Evolutionary conservation across 805 yeast species (phyloP).

Genomic region (Lipomyces yamanashiensis): DNA sequence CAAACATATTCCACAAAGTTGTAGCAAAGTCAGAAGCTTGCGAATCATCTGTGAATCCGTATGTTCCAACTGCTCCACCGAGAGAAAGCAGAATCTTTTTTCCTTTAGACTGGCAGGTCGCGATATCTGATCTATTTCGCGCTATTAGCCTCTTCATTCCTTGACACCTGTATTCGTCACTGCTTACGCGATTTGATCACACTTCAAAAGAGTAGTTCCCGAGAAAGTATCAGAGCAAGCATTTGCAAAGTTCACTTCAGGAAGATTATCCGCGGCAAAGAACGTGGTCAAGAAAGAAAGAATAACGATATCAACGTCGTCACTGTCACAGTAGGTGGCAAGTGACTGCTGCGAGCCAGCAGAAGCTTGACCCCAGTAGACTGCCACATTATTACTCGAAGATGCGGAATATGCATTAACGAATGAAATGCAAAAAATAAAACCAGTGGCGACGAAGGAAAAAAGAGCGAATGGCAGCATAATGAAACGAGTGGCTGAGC

Average conservation of each 20-base stretch:
- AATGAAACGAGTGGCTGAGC: background rate
- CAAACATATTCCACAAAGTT: slow-evolving; percentile 59
- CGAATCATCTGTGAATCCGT: slow-evolving; percentile 56
- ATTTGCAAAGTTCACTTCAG: slow-evolving; percentile 61
- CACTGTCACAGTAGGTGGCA: slow-evolving; percentile 58
- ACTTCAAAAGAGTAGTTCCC: slow-evolving; percentile 52
- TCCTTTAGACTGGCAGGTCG: slow-evolving; percentile 75
- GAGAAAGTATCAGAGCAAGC: slow-evolving; percentile 49
- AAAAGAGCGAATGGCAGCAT: background rate
- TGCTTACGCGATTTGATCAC: slow-evolving; percentile 53
- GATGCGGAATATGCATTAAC: slow-evolving; percentile 5
- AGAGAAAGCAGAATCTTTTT: slow-evolving; percentile 77
- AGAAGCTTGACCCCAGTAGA: slow-evolving; percentile 87
- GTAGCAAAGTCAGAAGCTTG: slow-evolving; percentile 64
- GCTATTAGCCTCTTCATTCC: background rate
- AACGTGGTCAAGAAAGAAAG: slow-evolving; percentile 68
- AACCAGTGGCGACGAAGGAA: background rate
- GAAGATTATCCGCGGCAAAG: slow-evolving; percentile 39
- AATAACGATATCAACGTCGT: slow-evolving; percentile 51
- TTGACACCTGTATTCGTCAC: background rate
- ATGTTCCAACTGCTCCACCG: slow-evolving; percentile 70
- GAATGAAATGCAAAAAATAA: background rate
- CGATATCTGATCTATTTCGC: slow-evolving; percentile 19
- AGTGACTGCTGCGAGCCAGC: slow-evolving; percentile 57
- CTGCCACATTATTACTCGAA: slow-evolving; percentile 57